These are phyloP conservation scores for Funneliformis geosporum DNA, from an alignment of 192 early-diverging fungal species.

Conservation along the genomic window DNA sequence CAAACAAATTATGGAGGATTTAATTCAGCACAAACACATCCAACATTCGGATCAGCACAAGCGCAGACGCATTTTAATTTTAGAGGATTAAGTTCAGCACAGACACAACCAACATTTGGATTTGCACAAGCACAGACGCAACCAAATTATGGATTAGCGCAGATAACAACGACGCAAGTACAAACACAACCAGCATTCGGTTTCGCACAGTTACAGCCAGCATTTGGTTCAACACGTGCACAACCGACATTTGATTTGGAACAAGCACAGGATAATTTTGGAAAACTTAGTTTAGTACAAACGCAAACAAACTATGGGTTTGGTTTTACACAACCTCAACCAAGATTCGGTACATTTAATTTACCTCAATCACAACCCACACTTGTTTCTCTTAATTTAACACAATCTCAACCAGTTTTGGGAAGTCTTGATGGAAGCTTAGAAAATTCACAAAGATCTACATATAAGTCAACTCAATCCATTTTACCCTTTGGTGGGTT, in stretches of 20 bases:
- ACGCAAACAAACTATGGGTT: background rate
- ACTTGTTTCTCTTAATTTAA: background rate
- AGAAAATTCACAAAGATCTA: background rate
- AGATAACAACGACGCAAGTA: too few relatives aligned
- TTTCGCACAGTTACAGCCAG: background rate
- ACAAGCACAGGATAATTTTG: background rate
- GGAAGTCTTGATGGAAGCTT: background rate
- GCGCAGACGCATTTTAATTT: background rate
- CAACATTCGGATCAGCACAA: too few relatives aligned
- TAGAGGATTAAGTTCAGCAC: background rate
- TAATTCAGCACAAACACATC: background rate
- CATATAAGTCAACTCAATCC: too few relatives aligned
- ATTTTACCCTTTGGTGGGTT: background rate
- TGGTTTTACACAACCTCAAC: background rate
- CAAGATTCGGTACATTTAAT: background rate
- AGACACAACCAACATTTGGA: background rate
- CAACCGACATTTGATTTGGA: too few relatives aligned
- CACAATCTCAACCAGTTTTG: background rate
- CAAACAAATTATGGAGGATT: background rate
- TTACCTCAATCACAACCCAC: background rate
- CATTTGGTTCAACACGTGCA: too few relatives aligned
- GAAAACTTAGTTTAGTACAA: background rate
- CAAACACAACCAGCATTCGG: background rate
- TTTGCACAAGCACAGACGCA: background rate
- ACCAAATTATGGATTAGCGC: background rate